These are phyloP conservation scores for Salix udensis DNA, from an alignment of 345 rosid species.

Conservation along the genomic window DNA sequence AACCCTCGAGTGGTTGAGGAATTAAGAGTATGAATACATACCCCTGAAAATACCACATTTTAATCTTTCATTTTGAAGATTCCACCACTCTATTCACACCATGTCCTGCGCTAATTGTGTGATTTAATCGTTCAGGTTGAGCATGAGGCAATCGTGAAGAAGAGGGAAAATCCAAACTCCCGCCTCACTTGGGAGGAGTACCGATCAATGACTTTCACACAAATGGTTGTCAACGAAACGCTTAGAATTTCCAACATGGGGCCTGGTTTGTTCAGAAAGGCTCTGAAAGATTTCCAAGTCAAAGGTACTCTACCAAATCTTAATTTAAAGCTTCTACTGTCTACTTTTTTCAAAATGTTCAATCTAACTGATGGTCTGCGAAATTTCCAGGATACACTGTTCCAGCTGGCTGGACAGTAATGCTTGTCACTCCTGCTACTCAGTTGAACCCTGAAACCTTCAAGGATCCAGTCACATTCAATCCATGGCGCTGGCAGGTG, in stretches of 20 bases:
- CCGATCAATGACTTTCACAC: slow-evolving; percentile 29
- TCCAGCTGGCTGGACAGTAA: not conserved
- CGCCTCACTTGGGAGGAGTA: slow-evolving; percentile 13
- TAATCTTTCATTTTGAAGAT: not conserved
- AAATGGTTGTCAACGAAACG: not conserved
- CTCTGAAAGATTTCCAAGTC: slow-evolving; percentile 25
- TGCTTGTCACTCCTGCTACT: not conserved
- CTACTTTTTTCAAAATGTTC: not conserved
- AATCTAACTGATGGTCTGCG: not conserved
- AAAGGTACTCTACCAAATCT: not conserved
- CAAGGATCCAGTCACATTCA: not conserved
- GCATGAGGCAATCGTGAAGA: slow-evolving; percentile 8
- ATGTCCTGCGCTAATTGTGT: not conserved
- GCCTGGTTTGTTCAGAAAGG: slow-evolving; percentile 29
- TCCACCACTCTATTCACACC: not conserved
- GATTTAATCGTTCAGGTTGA: slow-evolving; percentile 20
- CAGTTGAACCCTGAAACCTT: not conserved
- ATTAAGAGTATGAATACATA: slow-evolving; percentile 15
- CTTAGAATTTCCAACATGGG: not conserved
- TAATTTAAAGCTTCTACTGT: not conserved
- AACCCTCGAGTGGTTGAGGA: slow-evolving; percentile 32
- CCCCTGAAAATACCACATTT: not conserved
- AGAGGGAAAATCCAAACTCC: slow-evolving; percentile 15
- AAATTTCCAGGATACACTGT: not conserved
- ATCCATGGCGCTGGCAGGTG: slow-evolving; percentile 42